Base-by-base conservation (phyloP, 177 flowering plant species). In the Vitis hybrid region DNA sequence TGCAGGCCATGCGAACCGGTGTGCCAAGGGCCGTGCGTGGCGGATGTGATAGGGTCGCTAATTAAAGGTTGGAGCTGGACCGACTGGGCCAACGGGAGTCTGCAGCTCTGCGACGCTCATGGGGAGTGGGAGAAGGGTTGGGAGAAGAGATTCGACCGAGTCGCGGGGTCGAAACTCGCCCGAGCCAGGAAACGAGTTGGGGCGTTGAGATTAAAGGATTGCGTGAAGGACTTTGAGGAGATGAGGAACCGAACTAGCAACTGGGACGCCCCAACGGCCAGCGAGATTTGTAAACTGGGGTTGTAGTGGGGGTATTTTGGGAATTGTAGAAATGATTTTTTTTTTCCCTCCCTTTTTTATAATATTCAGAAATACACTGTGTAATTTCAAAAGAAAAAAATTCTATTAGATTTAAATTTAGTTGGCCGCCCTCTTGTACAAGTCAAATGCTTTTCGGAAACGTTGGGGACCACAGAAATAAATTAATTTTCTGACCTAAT, bases 51-150 rank as follows among this genome's bases (percentile, higher is more conserved):
- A 89, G 56, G 19, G 32, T 52, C 52, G 68, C 81, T 96, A 4
- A 15, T 76, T 0, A 76, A 65, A 61, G 80, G 84, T 10, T 90
- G 98, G 97, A 90, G 98, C 75, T 93, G 98, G 99, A 88, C 97
- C 0, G 73, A 88, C 2, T 87, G 91, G 93, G 73, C 58, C 4
- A 81, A 83, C 32, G 91, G 85, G 66, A 75, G 80, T 2, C 56
- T 92, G 4, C 73, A 81, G 77, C 84, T 96, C 1, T 94, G 99
- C 70, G 90, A 96, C 62, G 99, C 93, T 0, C 85, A 70, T n/a
- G 85, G 73, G 1, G 82, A 75, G 24, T 96, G 98, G 99, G 97
- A 86, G 74, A 64, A n/a, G 0, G 93, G 88, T 6, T 96, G 99
- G 99, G 92, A 88, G 82, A 75, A 54, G 62, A 64, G 81, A 10